These are phyloP conservation scores for Globisporangium splendens DNA, from an alignment of 352 stramenopile genomes.

Conservation along the genomic window DNA sequence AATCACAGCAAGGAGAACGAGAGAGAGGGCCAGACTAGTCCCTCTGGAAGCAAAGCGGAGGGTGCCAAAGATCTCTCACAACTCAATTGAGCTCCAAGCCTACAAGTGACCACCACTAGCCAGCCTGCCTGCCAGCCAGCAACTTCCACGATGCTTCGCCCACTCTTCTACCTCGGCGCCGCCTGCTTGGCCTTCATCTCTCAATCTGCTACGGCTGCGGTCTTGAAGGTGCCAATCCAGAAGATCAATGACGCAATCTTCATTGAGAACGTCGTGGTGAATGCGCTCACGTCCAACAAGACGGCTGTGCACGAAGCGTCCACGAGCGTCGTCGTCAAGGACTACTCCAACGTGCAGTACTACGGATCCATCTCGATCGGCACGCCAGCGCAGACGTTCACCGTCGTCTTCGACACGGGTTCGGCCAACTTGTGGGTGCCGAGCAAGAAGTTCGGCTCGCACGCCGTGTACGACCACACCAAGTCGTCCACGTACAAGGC, in stretches of 20 bases:
- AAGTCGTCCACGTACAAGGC: constrained; percentile 56
- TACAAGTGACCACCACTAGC: too few relatives aligned
- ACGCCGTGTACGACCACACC: constrained; percentile 58
- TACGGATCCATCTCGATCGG: constrained; percentile 86
- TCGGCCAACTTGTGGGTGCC: constrained; percentile 30
- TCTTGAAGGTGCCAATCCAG: not conserved
- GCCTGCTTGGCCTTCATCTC: too few relatives aligned
- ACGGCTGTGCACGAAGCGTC: constrained; percentile 11
- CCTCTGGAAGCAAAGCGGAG: too few relatives aligned
- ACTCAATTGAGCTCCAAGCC: too few relatives aligned
- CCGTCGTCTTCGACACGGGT: constrained; percentile 34
- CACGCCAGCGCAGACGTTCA: constrained; percentile 25
- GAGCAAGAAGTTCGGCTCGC: constrained; percentile 18
- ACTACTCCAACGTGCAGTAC: constrained; percentile 94
- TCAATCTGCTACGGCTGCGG: not conserved
- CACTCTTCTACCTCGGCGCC: too few relatives aligned
- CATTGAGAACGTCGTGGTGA: constrained; percentile 62
- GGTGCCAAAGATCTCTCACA: too few relatives aligned
- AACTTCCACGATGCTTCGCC: too few relatives aligned
- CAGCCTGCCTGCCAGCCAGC: too few relatives aligned
- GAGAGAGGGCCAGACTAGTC: too few relatives aligned
- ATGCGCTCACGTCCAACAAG: constrained; percentile 51
- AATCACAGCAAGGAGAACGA: too few relatives aligned
- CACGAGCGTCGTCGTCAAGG: constrained; percentile 72
- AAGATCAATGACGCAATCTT: constrained; percentile 9